Evolutionary conservation across 2,329 filamentous ascomycete species (phyloP).

Genomic region (Nothomitra cinnamomea): DNA sequence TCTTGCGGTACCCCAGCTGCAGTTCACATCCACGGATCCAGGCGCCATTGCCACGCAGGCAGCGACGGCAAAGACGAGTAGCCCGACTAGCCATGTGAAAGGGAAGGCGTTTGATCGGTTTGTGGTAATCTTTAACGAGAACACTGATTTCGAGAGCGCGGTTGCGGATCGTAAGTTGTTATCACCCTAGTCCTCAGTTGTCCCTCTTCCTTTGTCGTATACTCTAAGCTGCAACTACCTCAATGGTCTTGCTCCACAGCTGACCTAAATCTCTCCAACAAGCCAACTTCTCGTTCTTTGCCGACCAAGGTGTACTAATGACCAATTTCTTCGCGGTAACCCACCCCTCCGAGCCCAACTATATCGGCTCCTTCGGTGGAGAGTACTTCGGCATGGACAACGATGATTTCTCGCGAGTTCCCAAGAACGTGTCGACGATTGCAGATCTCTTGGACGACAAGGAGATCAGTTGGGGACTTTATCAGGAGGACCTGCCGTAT

Average conservation of each 20-base stretch:
- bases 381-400: conserved; percentile 53
- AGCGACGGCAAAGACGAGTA: background rate
- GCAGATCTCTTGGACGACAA: conserved; percentile 49
- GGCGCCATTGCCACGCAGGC: background rate
- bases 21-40: background rate
- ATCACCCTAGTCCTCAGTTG: background rate
- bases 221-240: too few species aligned
- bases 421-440: conserved; percentile 45
- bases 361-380: conserved; percentile 48
- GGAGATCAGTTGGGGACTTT: conserved; percentile 50
- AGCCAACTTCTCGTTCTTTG: conserved; percentile 38
- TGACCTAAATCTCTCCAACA: background rate
- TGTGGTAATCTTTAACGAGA: conserved; percentile 61
- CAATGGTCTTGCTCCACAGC: too few species aligned
- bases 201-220: too few species aligned
- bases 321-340: conserved; percentile 40
- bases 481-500: conserved; percentile 65
- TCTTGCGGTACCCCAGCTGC: background rate
- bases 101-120: conserved; percentile 62
- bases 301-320: conserved; percentile 44
- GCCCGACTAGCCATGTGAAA: conserved; percentile 36
- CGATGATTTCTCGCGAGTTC: conserved; percentile 43
- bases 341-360: conserved; percentile 63
- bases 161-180: conserved; percentile 33
- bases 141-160: conserved; percentile 44